Conservation (phyloP, 768 basidiomycete species). For the Lyophyllum semitale region DNA sequence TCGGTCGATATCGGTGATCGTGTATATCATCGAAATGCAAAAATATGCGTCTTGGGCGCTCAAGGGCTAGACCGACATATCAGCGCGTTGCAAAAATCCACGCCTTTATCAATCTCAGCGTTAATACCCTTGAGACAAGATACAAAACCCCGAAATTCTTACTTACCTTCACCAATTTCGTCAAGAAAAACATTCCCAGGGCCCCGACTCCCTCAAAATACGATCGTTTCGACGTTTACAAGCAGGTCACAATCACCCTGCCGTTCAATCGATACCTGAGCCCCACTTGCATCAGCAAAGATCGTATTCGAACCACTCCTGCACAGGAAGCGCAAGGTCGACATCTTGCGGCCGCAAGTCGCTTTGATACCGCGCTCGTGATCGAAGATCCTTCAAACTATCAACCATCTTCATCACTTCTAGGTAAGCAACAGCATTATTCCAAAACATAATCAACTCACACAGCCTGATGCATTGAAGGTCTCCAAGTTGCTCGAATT, state of each 20-base stretch:
- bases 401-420: neutral
- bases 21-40: too few relatives aligned
- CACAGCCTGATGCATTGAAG: constrained; percentile 11
- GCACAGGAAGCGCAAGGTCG: neutral
- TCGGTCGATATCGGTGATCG: too few relatives aligned
- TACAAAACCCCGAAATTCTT: too few relatives aligned
- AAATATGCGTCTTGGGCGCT: too few relatives aligned
- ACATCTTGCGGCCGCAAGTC: neutral
- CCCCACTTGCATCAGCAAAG: neutral
- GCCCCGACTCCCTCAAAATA: neutral
- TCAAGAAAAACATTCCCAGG: constrained; percentile 4
- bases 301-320: constrained; percentile 2
- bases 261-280: constrained; percentile 8
- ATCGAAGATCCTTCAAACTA: constrained; percentile 7
- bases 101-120: too few relatives aligned
- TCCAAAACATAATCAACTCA: too few relatives aligned
- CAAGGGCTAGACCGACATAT: too few relatives aligned
- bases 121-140: constrained; percentile 6
- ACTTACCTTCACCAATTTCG: constrained; percentile 11
- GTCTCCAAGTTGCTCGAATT: constrained; percentile 20
- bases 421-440: too few relatives aligned
- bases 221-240: constrained; percentile 12
- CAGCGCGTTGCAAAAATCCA: too few relatives aligned
- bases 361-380: constrained; percentile 13
- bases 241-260: constrained; percentile 1